Evolutionary conservation across 1,139 yeast genomes (phyloP).

Genomic region (Suhomyces coccinellae): DNA sequence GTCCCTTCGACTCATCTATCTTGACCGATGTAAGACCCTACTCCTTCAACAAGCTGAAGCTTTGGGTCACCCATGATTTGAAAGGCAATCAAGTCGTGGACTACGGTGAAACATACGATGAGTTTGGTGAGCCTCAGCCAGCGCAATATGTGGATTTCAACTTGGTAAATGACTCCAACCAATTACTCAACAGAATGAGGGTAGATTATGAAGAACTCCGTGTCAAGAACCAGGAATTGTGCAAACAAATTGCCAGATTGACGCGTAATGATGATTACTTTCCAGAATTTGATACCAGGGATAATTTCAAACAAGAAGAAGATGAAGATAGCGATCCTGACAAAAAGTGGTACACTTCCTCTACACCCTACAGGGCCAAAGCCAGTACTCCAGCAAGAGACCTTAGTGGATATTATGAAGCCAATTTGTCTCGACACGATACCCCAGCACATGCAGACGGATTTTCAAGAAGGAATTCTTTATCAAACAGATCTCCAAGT

Average conservation of each 20-base stretch:
- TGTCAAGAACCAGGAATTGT: conserved; percentile 15
- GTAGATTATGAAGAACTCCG: conserved; percentile 17
- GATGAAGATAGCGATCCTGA: conserved; percentile 17
- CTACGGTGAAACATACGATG: conserved; percentile 11
- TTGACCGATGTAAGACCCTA: conserved; percentile 33
- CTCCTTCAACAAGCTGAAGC: conserved; percentile 37
- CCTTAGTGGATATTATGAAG: neutral
- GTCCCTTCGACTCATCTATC: conserved; percentile 35
- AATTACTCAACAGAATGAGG: conserved; percentile 14
- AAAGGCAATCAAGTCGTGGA: conserved; percentile 33
- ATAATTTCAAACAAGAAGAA: conserved; percentile 12
- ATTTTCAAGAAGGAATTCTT: conserved; percentile 4
- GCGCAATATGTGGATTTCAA: conserved; percentile 9
- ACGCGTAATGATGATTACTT: conserved; percentile 10
- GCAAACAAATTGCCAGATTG: conserved; percentile 13
- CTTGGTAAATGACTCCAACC: conserved; percentile 15
- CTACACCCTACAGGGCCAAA: conserved; percentile 24
- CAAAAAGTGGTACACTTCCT: conserved; percentile 22
- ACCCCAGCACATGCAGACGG: conserved; percentile 1
- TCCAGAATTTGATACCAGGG: conserved; percentile 14
- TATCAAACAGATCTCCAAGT: conserved; percentile 15
- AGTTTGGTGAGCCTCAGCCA: conserved; percentile 2
- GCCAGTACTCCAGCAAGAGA: conserved; percentile 1
- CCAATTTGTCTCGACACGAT: conserved; percentile 1
- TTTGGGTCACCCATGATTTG: conserved; percentile 49